phyloP scores from a whole-genome alignment of 1,284 basidiomycete genomes.

The Puccinia coronata region DNA sequence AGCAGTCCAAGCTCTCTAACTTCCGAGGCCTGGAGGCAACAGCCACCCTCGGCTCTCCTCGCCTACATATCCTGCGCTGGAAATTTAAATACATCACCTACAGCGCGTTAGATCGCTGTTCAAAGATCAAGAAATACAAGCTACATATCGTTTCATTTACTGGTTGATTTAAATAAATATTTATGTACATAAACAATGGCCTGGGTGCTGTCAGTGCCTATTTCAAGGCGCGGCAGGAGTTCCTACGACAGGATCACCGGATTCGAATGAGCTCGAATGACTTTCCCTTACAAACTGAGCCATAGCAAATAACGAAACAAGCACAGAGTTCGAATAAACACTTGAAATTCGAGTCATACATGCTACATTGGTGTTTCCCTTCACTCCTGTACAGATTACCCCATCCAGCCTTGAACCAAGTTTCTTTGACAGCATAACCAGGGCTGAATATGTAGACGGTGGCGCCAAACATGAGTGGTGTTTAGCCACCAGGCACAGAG shows the following conservation, averaged over 20 bases:
- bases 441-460: too few relatives aligned
- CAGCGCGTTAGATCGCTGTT: background rate
- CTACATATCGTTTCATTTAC: too few relatives aligned
- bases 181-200: background rate
- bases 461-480: too few relatives aligned
- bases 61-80: constrained; percentile 2
- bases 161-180: background rate
- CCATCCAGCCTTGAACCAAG: too few relatives aligned
- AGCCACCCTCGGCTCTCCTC: constrained; percentile 8
- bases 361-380: too few relatives aligned
- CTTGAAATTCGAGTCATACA: background rate
- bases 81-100: background rate
- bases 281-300: background rate
- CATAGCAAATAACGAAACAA: background rate
- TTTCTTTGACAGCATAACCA: too few relatives aligned
- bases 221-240: background rate
- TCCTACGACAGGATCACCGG: background rate
- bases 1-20: too few relatives aligned
- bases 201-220: background rate
- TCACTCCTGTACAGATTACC: background rate
- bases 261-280: constrained; percentile 9
- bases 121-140: background rate
- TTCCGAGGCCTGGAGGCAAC: background rate
- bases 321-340: background rate
- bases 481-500: too few relatives aligned